Base-by-base conservation (phyloP, 208 protist genomes). In the Sergeia podlipaevii region DNA sequence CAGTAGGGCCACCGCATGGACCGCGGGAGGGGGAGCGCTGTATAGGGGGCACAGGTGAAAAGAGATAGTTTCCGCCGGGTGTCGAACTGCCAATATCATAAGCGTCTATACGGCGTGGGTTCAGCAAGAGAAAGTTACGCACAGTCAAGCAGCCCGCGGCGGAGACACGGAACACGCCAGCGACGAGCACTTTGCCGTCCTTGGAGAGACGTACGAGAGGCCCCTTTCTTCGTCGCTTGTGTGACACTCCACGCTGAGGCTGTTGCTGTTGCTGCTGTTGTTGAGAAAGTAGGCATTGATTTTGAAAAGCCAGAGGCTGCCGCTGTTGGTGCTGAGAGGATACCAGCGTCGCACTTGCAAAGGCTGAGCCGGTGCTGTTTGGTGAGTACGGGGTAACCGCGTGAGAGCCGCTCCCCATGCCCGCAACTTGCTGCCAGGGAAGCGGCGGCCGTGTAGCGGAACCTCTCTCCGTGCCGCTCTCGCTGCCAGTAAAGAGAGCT, bases 51-150 rank as follows among this genome's bases (percentile, higher is more conserved):
- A 8, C 17, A 29, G 29, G 11, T 55, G 8, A 28, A 28, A 23
- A 28, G 11, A 46, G 6, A 30, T 46, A 27, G 1, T 13, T 46
- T 46, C 42, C 5, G 3, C 15, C 27, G n/a, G 3, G 29, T 45
- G 15, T 20, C 4, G 7, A 8, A 18, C 21, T 41, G n/a, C 30
- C 36, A 3, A 13, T 41, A 27, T 21, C n/a, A n/a, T n/a, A n/a
- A n/a, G n/a, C 56, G 47, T 77, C 65, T 46, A 71, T 74, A 37
- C 65, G 63, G 20, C 48, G 60, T 0, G 68, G 52, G 50, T 93
- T 93, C 2, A 93, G 66, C 15, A 90, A 70, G n/a, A 93, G 70
- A 33, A 89, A 48, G 47, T 85, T 93, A 42, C 73, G 75, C 71
- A 93, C 79, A 15, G 85, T 93, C 11, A 86, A 61, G 52, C 85